These are phyloP conservation scores for Verticillium zaregamsianum DNA, from an alignment of 2,329 filamentous ascomycete species.

Conservation along the genomic window DNA sequence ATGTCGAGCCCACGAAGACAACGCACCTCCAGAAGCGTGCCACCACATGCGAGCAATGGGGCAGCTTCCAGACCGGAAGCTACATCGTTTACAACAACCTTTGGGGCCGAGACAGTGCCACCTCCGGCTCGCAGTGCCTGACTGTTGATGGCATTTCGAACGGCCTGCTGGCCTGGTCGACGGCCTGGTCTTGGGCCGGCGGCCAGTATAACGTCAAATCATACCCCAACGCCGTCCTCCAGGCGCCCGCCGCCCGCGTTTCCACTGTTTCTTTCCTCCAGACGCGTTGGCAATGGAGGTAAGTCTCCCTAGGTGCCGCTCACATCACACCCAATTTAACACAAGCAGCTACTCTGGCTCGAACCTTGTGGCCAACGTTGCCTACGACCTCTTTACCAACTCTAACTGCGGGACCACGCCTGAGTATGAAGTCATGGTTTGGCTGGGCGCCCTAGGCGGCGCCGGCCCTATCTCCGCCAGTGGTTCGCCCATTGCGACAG, in stretches of 20 bases:
- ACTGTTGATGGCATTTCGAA: slow-evolving; percentile 29
- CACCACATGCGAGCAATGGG: slow-evolving; percentile 18
- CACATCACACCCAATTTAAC: not conserved
- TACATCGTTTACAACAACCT: slow-evolving; percentile 36
- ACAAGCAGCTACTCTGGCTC: slow-evolving; percentile 37
- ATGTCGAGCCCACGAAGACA: not conserved
- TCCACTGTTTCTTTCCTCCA: slow-evolving; percentile 30
- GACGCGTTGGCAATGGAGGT: slow-evolving; percentile 13
- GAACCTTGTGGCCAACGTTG: slow-evolving; percentile 48
- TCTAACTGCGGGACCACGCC: slow-evolving; percentile 35
- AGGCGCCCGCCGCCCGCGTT: slow-evolving; percentile 29
- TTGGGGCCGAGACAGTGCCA: slow-evolving; percentile 27
- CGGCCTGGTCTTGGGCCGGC: slow-evolving; percentile 36
- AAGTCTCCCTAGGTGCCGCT: not conserved
- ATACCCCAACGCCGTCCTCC: slow-evolving; percentile 36
- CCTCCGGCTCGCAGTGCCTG: slow-evolving; percentile 36
- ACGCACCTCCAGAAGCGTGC: slow-evolving; percentile 12
- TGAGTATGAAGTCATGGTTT: slow-evolving; percentile 35
- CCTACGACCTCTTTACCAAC: slow-evolving; percentile 55
- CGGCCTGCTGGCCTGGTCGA: slow-evolving; percentile 33
- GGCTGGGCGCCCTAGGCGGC: slow-evolving; percentile 15
- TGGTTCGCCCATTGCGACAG: slow-evolving; percentile 48
- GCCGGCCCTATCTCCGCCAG: slow-evolving; percentile 30
- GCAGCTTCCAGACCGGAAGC: slow-evolving; percentile 11
- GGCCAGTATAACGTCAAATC: slow-evolving; percentile 35